Base-by-base conservation (phyloP, 2,329 filamentous ascomycete species). In the Ramularia endophylla region DNA sequence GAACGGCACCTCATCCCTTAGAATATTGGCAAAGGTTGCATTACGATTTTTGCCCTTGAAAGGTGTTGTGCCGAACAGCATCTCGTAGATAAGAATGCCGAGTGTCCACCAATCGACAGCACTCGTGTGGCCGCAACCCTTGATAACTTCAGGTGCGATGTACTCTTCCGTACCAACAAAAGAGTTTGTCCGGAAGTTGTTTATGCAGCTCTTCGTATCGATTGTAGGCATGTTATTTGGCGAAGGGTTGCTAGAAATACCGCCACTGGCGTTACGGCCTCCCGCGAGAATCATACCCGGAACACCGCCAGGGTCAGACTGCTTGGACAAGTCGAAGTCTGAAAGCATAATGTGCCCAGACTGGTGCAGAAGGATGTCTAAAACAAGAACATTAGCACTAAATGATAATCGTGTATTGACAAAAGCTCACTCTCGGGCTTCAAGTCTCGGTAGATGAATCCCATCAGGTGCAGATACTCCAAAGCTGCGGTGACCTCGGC, bases 271-370 rank as follows among this genome's bases (percentile, higher is more conserved):
- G 54, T 86, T 89, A 63, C 87, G 88, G 32, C 74, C 70, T 53
- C 86, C 87, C 13, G 57, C 55, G 36, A 95, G 77, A 58, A 98
- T 95, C 90, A 98, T 97, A 17, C 89, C 95, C 36, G 92, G 92
- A 60, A 90, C 90, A 69, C 92, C 92, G 59, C 89, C 92, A 12
- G 87, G 83, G 53, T 94, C 92, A 5, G 92, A 98, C 67, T 98
- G 92, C 67, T 98, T 98, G 8, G 89, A 95, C 48, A 98, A 70
- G 66, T 98, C 92, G 66, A 98, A 98, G 69, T 98, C 92, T 47
- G 92, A 97, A 63, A 98, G 77, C 92, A 98, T 98, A 57, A 98
- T 98, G 66, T 98, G 92, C 12, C 92, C 92, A n/a, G 92, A 97
- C 65, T 98, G 92, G 64, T 98, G 92, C 16, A 98, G 80, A 11